Base-by-base conservation (phyloP, 225 moss, liverwort and hornwort species). In the Ulota crispa region DNA sequence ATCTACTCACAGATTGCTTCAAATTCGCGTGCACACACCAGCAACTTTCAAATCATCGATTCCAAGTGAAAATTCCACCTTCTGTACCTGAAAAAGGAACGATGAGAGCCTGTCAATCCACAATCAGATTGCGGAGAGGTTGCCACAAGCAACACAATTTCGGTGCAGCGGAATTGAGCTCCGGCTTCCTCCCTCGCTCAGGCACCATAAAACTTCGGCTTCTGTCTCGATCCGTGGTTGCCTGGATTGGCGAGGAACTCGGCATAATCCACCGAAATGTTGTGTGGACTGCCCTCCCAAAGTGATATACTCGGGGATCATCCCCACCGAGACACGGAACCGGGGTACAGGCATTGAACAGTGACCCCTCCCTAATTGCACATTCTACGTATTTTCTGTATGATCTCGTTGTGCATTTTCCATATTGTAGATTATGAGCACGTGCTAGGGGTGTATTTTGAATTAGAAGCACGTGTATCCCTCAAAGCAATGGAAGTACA, bases 111-210 rank as follows among this genome's bases (percentile, higher is more conserved):
- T 64, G 41, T 64, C 54, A 13, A 54, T 54, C 69, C 70, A 68
- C 68, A 68, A 75, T 64, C 77, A 60, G 76, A 47, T 76, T 60
- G 67, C 68, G 45, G 60, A 54, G 53, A 39, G 27, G 32, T 45
- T 56, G 13, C 76, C 60, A 26, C 42, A 47, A 59, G 63, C 77
- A 62, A 5, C 70, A 54, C 28, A 24, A 55, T 24, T 71, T 24
- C 64, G 50, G 32, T 74, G 66, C n/a, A 32, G 75, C 56, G 64
- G 45, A 37, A 36, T 76, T 61, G 50, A 27, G 61, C 60, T 57
- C 27, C 60, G 8, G 9, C 36, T 34, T 57, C 68, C 26, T 2
- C 63, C 64, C 55, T 23, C 55, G 42, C n/a, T n/a, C 43, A 27
- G 21, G 28, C 43, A 27, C 53, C 70, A 41, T 63, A 39, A 39